Conservation (phyloP, 2,329 filamentous ascomycete species). For the Diaporthe eres region DNA sequence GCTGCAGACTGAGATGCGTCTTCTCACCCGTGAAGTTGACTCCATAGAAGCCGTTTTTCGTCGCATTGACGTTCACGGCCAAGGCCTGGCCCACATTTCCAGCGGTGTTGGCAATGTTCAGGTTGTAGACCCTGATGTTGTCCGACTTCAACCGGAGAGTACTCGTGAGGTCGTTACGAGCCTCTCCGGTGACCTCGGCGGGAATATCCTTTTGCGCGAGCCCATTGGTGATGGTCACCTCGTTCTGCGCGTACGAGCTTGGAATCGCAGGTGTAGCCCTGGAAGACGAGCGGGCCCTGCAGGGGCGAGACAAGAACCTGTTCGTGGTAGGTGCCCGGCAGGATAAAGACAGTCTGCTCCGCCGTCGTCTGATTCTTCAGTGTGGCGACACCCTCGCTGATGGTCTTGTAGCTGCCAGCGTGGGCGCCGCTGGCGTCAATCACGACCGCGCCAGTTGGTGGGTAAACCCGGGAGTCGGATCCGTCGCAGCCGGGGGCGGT, state of each 20-base stretch:
- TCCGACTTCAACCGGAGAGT: constrained; percentile 16
- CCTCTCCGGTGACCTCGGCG: neutral
- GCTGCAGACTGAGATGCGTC: neutral
- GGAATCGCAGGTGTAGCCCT: constrained; percentile 32
- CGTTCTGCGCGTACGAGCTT: constrained; percentile 16
- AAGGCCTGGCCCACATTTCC: constrained; percentile 33
- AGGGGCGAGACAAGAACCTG: constrained; percentile 20
- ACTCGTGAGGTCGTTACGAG: constrained; percentile 26
- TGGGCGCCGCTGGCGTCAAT: constrained; percentile 18
- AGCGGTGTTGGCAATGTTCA: constrained; percentile 29
- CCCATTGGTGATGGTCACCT: constrained; percentile 23
- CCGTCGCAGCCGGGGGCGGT: constrained; percentile 4
- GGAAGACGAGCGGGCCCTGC: constrained; percentile 20
- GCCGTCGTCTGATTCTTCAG: constrained; percentile 13
- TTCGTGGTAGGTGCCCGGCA: constrained; percentile 27
- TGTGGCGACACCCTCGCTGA: constrained; percentile 14
- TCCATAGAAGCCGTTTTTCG: constrained; percentile 27
- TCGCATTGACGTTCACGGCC: constrained; percentile 34
- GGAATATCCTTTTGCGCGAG: constrained; percentile 24
- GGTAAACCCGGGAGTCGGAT: neutral
- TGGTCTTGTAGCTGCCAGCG: constrained; percentile 12
- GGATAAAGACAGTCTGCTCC: constrained; percentile 20
- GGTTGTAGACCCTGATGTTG: constrained; percentile 29
- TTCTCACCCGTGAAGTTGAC: constrained; percentile 18
- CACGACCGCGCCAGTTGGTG: constrained; percentile 1